Percentiles rank a stretch among this genome's conserved stretches.
These are phyloP conservation scores for Daldinia bambusicola DNA, from an alignment of 495 filamentous ascomycete species.

Conservation along the genomic window DNA sequence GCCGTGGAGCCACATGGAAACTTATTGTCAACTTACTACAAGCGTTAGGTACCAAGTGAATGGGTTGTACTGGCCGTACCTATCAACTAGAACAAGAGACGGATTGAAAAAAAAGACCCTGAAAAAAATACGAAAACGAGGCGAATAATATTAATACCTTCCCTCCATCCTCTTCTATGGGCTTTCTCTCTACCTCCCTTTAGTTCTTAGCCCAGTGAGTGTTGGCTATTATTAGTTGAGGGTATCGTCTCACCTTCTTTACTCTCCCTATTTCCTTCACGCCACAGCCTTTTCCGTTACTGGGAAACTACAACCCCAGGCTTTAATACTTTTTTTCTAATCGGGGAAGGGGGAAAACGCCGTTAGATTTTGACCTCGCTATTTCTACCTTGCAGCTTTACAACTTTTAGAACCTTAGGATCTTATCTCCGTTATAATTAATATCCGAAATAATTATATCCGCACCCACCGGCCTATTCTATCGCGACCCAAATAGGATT, in stretches of 20 bases:
- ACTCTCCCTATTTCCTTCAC: slow-evolving; percentile 2
- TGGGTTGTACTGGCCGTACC: neutral
- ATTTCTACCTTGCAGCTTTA: neutral
- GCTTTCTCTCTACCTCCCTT: neutral
- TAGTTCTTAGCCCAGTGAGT: slow-evolving; percentile 27
- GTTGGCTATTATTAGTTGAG: neutral
- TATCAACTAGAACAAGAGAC: neutral
- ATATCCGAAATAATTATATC: neutral
- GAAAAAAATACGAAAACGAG: slow-evolving; percentile 45
- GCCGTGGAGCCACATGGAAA: slow-evolving; percentile 40
- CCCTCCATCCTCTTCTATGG: slow-evolving; percentile 25
- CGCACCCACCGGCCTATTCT: neutral
- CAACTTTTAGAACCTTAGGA: too few species aligned
- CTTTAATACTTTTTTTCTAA: slow-evolving; percentile 5
- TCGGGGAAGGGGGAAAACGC: neutral
- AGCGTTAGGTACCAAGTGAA: too few species aligned
- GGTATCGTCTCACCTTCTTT: slow-evolving; percentile 4
- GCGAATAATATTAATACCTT: slow-evolving; percentile 36
- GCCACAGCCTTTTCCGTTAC: neutral
- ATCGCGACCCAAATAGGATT: neutral
- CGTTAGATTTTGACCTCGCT: neutral
- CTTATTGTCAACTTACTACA: slow-evolving; percentile 11
- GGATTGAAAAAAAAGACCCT: slow-evolving; percentile 18
- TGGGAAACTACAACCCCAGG: neutral
- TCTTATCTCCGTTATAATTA: slow-evolving; percentile 5